These are phyloP conservation scores for Rhodotorula sp. DNA, from an alignment of 1,284 basidiomycete species.

Conservation along the genomic window DNA sequence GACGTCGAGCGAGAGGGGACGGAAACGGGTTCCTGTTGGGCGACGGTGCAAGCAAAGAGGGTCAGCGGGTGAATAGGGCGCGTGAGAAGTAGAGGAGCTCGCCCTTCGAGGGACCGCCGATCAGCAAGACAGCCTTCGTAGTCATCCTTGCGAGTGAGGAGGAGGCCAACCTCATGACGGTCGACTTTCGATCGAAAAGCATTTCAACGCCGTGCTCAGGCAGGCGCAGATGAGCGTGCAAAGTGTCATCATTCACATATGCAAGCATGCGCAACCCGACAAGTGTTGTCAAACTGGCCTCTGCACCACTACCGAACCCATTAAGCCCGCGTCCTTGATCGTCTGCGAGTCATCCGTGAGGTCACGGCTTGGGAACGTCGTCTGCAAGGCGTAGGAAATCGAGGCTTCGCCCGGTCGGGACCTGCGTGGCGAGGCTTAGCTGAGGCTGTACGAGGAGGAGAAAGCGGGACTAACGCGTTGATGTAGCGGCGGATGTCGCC, in stretches of 20 bases:
- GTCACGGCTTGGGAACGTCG: constrained; percentile 76
- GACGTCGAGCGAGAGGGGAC: constrained; percentile 54
- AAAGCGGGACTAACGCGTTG: constrained; percentile 67
- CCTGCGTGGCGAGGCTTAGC: constrained; percentile 51
- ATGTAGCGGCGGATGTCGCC: constrained; percentile 82
- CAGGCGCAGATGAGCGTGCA: no score
- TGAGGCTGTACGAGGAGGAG: no score
- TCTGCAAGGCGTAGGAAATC: constrained; percentile 73
- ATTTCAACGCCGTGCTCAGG: no score
- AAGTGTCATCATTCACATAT: no score
- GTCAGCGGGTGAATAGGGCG: not conserved
- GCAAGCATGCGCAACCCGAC: no score
- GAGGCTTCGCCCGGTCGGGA: constrained; percentile 67
- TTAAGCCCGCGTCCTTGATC: constrained; percentile 69
- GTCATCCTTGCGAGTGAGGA: not conserved
- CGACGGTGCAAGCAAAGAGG: not conserved
- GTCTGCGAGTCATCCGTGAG: constrained; percentile 68
- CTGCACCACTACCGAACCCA: constrained; percentile 83
- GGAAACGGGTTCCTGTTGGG: constrained; percentile 53
- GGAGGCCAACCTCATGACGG: not conserved
- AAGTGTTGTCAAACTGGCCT: constrained; percentile 52
- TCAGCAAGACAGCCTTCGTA: constrained; percentile 34
- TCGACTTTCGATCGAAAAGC: no score
- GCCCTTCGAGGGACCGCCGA: constrained; percentile 38
- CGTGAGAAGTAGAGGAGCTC: not conserved